Percentiles rank a stretch among this genome's conserved stretches.
These are phyloP conservation scores for Zarea fungicola DNA, from an alignment of 2,329 filamentous ascomycete genomes.

Conservation along the genomic window DNA sequence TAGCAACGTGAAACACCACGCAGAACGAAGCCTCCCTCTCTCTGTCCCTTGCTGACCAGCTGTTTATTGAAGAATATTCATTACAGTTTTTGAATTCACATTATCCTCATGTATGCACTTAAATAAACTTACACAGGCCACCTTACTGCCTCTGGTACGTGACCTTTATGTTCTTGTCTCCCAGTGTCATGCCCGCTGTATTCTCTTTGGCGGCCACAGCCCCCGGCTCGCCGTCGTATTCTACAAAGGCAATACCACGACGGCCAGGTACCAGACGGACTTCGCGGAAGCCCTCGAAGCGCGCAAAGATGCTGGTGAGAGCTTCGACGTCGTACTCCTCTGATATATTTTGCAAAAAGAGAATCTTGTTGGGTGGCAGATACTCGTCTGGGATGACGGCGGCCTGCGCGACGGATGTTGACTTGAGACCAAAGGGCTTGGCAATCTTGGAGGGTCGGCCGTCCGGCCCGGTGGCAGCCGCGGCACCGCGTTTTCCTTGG, in stretches of 20 bases:
- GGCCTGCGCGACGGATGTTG: slow-evolving; percentile 60
- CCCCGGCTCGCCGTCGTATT: slow-evolving; percentile 86
- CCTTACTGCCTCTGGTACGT: slow-evolving; percentile 78
- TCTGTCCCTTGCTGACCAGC: not conserved
- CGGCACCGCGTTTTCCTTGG: slow-evolving; percentile 59
- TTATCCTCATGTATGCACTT: not conserved
- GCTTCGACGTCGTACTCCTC: slow-evolving; percentile 79
- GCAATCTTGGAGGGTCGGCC: slow-evolving; percentile 62
- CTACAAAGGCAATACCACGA: slow-evolving; percentile 88
- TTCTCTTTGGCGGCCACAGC: slow-evolving; percentile 93
- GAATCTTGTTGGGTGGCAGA: slow-evolving; percentile 91
- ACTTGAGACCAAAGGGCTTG: slow-evolving; percentile 61
- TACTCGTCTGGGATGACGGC: slow-evolving; percentile 94
- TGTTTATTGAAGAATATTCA: slow-evolving; percentile 9
- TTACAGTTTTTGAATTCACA: slow-evolving; percentile 7
- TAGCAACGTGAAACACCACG: not conserved
- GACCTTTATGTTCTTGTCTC: slow-evolving; percentile 78
- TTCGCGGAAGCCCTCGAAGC: slow-evolving; percentile 92
- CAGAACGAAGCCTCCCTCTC: too few species aligned
- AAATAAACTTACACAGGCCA: slow-evolving; percentile 3
- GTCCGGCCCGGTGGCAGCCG: slow-evolving; percentile 40
- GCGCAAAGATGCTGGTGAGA: slow-evolving; percentile 74
- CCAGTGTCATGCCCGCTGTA: slow-evolving; percentile 76
- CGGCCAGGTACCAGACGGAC: slow-evolving; percentile 83
- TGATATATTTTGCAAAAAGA: slow-evolving; percentile 89